phyloP scores from a whole-genome alignment of 164 flowering plant genomes.

The Umbilicus rupestris region DNA sequence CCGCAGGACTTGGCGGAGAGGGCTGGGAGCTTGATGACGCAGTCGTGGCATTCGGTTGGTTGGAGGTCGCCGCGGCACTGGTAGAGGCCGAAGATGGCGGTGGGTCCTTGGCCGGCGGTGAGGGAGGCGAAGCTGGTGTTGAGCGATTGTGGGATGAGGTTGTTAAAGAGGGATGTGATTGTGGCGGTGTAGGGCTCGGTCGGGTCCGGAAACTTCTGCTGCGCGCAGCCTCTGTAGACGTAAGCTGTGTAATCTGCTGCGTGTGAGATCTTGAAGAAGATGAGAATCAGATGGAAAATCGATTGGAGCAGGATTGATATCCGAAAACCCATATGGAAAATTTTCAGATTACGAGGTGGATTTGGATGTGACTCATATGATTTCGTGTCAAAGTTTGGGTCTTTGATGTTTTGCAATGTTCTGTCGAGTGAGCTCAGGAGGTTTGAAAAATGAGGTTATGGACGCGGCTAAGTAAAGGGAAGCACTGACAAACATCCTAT shows the following conservation, averaged over 20 bases:
- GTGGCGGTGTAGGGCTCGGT: slow-evolving; percentile 3
- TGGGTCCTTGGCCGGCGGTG: not conserved
- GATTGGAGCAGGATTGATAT: not conserved
- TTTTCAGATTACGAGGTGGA: not conserved
- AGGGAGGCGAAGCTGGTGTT: not conserved
- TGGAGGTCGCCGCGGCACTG: slow-evolving; percentile 7
- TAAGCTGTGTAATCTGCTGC: slow-evolving; percentile 10
- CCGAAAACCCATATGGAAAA: not conserved
- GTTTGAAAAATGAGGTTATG: not conserved
- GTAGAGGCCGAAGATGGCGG: slow-evolving; percentile 1
- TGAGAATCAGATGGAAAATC: not conserved
- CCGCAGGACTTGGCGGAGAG: not conserved
- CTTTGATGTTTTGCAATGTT: not conserved
- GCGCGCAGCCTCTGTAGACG: slow-evolving; percentile 7
- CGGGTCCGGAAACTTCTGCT: not conserved
- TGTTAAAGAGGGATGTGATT: slow-evolving; percentile 1
- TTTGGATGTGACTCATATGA: not conserved
- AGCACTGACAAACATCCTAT: not conserved
- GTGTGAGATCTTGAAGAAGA: not conserved
- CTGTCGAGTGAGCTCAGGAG: too few species aligned
- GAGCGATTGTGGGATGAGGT: slow-evolving; percentile 1
- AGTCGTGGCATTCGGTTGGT: slow-evolving; percentile 1
- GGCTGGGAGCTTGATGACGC: not conserved
- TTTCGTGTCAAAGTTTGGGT: not conserved
- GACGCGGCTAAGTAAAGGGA: not conserved